Conservation (phyloP, 345 rosid genomes). For the Pugionium dolabratum region DNA sequence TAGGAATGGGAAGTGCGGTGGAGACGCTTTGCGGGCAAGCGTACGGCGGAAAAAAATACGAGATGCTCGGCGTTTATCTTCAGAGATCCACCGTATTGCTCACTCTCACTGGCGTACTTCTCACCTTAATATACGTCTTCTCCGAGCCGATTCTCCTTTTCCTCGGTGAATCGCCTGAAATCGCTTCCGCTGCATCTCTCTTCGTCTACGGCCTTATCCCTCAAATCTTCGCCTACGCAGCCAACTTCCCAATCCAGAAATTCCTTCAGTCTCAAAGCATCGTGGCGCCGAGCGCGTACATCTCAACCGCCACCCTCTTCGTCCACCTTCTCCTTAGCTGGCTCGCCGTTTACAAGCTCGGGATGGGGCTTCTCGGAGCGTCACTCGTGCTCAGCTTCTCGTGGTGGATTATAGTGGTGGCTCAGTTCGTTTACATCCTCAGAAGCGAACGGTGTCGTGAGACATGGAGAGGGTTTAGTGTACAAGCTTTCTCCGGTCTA, state of each 20-base stretch:
- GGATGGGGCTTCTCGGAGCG: slow-evolving; percentile 52
- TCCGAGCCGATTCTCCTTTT: slow-evolving; percentile 48
- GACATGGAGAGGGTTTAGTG: slow-evolving; percentile 51
- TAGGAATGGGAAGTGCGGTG: slow-evolving; percentile 68
- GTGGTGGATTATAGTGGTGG: slow-evolving; percentile 61
- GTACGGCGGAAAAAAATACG: slow-evolving; percentile 50
- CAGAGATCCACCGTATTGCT: slow-evolving; percentile 59
- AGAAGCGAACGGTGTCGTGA: slow-evolving; percentile 44
- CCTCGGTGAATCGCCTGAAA: slow-evolving; percentile 50
- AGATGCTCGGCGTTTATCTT: slow-evolving; percentile 57
- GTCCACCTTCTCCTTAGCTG: slow-evolving; percentile 48
- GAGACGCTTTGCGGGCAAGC: slow-evolving; percentile 80
- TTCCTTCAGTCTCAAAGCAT: slow-evolving; percentile 61
- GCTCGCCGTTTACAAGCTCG: slow-evolving; percentile 43
- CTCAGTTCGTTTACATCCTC: slow-evolving; percentile 47
- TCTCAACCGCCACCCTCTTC: slow-evolving; percentile 41
- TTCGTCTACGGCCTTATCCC: slow-evolving; percentile 61
- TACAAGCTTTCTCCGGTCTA: slow-evolving; percentile 48
- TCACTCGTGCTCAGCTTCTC: slow-evolving; percentile 53
- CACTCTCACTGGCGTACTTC: slow-evolving; percentile 43
- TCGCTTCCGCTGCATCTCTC: slow-evolving; percentile 54
- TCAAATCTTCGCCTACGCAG: slow-evolving; percentile 58
- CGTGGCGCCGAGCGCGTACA: slow-evolving; percentile 57
- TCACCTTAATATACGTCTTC: slow-evolving; percentile 47
- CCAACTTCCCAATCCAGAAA: slow-evolving; percentile 60